Evolutionary conservation across 805 yeast species (phyloP).

Genomic region (Lipomyces kockii): DNA sequence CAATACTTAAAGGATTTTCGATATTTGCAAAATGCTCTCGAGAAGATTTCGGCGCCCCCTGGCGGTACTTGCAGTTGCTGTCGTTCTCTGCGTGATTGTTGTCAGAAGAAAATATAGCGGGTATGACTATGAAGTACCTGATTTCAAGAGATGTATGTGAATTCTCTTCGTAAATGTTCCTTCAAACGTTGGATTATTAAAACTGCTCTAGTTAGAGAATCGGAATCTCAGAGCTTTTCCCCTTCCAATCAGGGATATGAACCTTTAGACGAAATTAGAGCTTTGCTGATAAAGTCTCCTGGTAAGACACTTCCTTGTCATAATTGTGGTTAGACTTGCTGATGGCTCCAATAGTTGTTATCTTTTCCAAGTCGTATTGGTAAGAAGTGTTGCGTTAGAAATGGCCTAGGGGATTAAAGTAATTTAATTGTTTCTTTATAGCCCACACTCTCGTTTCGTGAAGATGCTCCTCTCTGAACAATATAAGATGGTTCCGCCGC

Average conservation of each 20-base stretch:
- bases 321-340: neutral
- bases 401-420: slow-evolving; percentile 9
- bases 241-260: slow-evolving; percentile 3
- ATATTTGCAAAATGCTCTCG: neutral
- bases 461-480: slow-evolving; percentile 66
- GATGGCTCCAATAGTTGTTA: slow-evolving; percentile 41
- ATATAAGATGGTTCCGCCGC: slow-evolving; percentile 74
- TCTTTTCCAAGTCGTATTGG: slow-evolving; percentile 58
- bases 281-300: slow-evolving; percentile 20
- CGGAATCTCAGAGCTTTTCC: neutral
- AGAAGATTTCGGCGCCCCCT: neutral
- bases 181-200: neutral
- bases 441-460: slow-evolving; percentile 78
- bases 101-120: neutral
- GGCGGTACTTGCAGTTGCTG: neutral
- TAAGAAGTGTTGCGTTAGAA: slow-evolving; percentile 3
- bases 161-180: neutral
- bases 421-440: neutral
- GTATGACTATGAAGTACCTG: slow-evolving; percentile 29
- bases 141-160: slow-evolving; percentile 20
- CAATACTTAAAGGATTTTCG: neutral
- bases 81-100: neutral
- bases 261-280: slow-evolving; percentile 27
- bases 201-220: neutral
- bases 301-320: slow-evolving; percentile 15